Evolutionary conservation across 495 filamentous ascomycete genomes (phyloP).

Genomic region (Tuber magnatum): DNA sequence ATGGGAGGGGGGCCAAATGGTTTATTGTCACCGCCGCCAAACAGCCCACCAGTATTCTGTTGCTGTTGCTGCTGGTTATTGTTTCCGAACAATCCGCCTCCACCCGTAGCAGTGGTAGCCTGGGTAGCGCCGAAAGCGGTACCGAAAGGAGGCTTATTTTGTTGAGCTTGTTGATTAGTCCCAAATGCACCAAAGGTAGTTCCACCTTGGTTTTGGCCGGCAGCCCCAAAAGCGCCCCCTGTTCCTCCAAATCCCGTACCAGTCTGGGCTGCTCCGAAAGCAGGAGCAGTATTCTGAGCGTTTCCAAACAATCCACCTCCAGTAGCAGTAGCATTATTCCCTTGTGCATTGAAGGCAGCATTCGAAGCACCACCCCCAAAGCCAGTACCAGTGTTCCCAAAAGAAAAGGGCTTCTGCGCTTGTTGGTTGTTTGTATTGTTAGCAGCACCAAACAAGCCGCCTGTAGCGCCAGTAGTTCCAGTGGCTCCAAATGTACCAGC

Average conservation of each 20-base stretch:
- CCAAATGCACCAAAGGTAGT: constrained; percentile 43
- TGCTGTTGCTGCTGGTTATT: constrained; percentile 45
- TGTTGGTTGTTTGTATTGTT: constrained; percentile 27
- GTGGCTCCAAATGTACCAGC: constrained; percentile 42
- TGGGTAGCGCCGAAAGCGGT: constrained; percentile 44
- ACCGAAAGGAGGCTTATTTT: constrained; percentile 43
- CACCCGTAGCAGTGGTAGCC: constrained; percentile 43
- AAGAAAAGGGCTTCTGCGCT: constrained; percentile 33
- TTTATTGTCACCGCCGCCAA: constrained; percentile 46
- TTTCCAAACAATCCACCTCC: constrained; percentile 49
- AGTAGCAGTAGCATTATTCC: constrained; percentile 38
- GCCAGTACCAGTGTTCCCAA: constrained; percentile 32
- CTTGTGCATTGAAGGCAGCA: constrained; percentile 55
- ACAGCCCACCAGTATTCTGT: constrained; percentile 55
- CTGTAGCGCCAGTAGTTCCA: constrained; percentile 41
- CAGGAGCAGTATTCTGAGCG: constrained; percentile 39
- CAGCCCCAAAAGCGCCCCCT: constrained; percentile 41
- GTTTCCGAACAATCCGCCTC: constrained; percentile 48
- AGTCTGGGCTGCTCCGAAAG: constrained; percentile 35
- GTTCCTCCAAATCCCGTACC: constrained; percentile 36
- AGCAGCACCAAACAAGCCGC: constrained; percentile 41
- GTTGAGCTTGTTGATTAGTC: constrained; percentile 36
- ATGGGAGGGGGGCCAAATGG: constrained; percentile 35
- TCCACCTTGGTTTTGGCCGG: constrained; percentile 42
- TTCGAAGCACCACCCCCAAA: constrained; percentile 43